phyloP scores from a whole-genome alignment of 345 rosid genomes.

The Bruguiera parviflora region DNA sequence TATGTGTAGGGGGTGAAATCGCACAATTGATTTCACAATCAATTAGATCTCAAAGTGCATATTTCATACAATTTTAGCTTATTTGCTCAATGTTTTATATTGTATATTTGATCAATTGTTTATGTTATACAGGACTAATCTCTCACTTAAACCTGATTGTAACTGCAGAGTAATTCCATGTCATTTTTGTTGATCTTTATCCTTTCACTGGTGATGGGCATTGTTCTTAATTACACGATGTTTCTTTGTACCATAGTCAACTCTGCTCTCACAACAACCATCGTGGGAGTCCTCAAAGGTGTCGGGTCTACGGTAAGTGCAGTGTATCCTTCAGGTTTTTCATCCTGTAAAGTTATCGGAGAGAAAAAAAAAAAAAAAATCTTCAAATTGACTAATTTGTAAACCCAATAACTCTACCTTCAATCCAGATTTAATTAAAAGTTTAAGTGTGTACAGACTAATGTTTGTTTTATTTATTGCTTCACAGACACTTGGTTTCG shows the following conservation, averaged over 20 bases:
- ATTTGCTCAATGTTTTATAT: background rate
- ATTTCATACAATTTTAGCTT: too few species aligned
- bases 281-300: slow-evolving; percentile 97
- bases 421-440: background rate
- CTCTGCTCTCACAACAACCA: slow-evolving; percentile 95
- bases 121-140: background rate
- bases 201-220: slow-evolving; percentile 88
- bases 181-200: slow-evolving; percentile 60
- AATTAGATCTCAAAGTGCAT: background rate
- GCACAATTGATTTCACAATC: background rate
- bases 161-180: slow-evolving; percentile 67
- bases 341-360: background rate
- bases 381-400: background rate
- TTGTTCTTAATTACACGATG: slow-evolving; percentile 92
- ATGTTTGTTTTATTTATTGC: background rate
- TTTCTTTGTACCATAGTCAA: slow-evolving; percentile 94
- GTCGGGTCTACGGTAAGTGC: slow-evolving; percentile 87
- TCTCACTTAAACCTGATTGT: slow-evolving; percentile 22
- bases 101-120: background rate
- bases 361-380: background rate
- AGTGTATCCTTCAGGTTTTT: background rate
- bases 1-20: too few species aligned
- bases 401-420: background rate
- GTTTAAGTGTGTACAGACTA: background rate
- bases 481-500: slow-evolving; percentile 79